Evolutionary conservation across 306 rosid genomes (phyloP).

Genomic region (Glycyrrhiza uralensis): DNA sequence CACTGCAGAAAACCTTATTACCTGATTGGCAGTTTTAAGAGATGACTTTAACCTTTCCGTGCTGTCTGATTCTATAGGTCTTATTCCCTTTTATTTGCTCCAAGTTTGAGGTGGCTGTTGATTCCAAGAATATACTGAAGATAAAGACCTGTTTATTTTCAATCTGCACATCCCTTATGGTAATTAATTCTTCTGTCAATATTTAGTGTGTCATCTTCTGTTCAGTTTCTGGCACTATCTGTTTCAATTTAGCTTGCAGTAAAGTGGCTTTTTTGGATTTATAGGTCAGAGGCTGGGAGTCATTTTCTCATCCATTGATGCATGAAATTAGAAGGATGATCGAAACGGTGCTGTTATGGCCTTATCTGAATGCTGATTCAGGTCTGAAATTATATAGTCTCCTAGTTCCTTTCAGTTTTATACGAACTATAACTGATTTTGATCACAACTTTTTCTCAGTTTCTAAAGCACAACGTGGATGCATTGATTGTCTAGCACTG

Average conservation of each 20-base stretch:
- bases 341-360: conserved; percentile 70
- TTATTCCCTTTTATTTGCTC: conserved; percentile 57
- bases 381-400: conserved; percentile 40
- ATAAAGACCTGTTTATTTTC: conserved; percentile 79
- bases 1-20: conserved; percentile 9
- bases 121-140: conserved; percentile 43
- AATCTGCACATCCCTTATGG: conserved; percentile 82
- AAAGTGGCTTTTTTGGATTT: conserved; percentile 29
- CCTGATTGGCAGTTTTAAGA: conserved; percentile 7
- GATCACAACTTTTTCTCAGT: conserved; percentile 43
- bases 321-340: conserved; percentile 47
- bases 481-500: conserved; percentile 88
- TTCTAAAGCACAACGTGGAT: conserved; percentile 86
- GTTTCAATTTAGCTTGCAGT: conserved; percentile 14
- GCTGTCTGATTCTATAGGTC: conserved; percentile 49
- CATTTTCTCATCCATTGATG: conserved; percentile 61
- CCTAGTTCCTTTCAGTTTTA: neutral
- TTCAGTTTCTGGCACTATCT: conserved; percentile 17
- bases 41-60: conserved; percentile 17
- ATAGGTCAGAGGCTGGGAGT: conserved; percentile 67
- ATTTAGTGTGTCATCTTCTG: conserved; percentile 12
- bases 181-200: conserved; percentile 29
- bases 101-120: conserved; percentile 49
- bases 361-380: conserved; percentile 71
- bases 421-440: conserved; percentile 3